Conservation (phyloP, 331 rosid species). For the Dryas integrifolia region DNA sequence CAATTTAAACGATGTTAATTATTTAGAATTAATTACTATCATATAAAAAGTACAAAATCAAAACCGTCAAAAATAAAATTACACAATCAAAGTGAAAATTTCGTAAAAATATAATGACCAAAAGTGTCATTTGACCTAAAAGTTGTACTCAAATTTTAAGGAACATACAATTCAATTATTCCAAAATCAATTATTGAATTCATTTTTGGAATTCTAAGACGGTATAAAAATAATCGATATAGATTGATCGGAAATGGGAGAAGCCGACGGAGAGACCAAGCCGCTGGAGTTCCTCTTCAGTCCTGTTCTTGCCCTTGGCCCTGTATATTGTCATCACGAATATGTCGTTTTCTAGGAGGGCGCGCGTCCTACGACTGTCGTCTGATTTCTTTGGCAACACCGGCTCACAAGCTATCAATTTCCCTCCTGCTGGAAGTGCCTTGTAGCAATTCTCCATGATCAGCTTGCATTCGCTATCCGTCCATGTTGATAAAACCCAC, state of each 20-base stretch:
- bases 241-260: conserved; percentile 48
- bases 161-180: too few relatives aligned
- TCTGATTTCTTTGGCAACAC: conserved; percentile 73
- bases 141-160: too few relatives aligned
- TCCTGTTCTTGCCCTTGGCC: conserved; percentile 80
- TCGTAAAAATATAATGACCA: too few relatives aligned
- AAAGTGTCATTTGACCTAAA: too few relatives aligned
- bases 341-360: conserved; percentile 69
- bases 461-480: conserved; percentile 66
- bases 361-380: conserved; percentile 68
- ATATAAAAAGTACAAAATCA: too few relatives aligned
- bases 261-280: conserved; percentile 64
- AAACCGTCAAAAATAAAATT: too few relatives aligned
- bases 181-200: background rate
- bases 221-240: conserved; percentile 60
- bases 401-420: conserved; percentile 85
- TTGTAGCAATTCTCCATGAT: conserved; percentile 71
- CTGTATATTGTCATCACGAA: conserved; percentile 83
- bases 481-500: conserved; percentile 92
- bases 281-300: conserved; percentile 53
- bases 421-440: conserved; percentile 76
- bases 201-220: conserved; percentile 73
- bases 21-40: too few relatives aligned
- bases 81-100: too few relatives aligned
- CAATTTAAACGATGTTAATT: too few relatives aligned